Base-by-base conservation (phyloP, 345 rosid genomes). In the Gossypium mustelinum region DNA sequence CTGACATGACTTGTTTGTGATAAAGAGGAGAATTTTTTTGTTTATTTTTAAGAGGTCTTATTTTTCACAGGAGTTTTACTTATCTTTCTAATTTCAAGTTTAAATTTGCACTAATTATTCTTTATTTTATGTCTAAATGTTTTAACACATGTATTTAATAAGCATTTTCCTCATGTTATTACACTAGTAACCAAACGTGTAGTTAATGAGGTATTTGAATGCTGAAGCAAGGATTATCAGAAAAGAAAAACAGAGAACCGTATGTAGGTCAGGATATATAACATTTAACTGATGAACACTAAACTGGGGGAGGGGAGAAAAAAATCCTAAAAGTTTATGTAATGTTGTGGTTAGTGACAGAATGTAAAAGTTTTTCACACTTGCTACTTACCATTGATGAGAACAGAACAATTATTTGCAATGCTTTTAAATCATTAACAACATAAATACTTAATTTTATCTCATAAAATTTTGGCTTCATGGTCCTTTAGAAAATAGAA, bases 401-500 rank as follows among this genome's bases (percentile, higher is more conserved):
- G 6, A 20, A 7, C 34, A 66, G 20, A 22, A 64, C n/a, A 64
- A 18, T n/a, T 41, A 10, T 39, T n/a, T 11, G 52, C 27, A 65
- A 44, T 11, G 16, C 9, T 65, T 18, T 65, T 44, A 7, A 44
- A 65, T 65, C 48, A 44, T 65, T 65, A 65, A 43, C 27, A 64
- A 9, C 9, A 44, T 2, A 44, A 66, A 20, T 43, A 44, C 16
- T n/a, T 11, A 20, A 18, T 44, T 66, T 44, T 11, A 65, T 65
- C 52, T 44, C 52, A 18, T 20, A 29, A 18, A 66, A 65, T 43
- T 65, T 65, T 2, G 24, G 52, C 52, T 43, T 44, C 27, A 66
- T 66, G 44, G 11, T 44, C 29, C n/a, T 44, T 66, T 6, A 66
- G 69, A 66, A 66, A 66, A 66, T 66, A 18, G 54, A 44, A 44